A percentile compares a stretch with the other conserved stretches of the same genome.
phyloP scores from a whole-genome alignment of 202 grass and related monocot genomes.

The Setaria viridis region DNA sequence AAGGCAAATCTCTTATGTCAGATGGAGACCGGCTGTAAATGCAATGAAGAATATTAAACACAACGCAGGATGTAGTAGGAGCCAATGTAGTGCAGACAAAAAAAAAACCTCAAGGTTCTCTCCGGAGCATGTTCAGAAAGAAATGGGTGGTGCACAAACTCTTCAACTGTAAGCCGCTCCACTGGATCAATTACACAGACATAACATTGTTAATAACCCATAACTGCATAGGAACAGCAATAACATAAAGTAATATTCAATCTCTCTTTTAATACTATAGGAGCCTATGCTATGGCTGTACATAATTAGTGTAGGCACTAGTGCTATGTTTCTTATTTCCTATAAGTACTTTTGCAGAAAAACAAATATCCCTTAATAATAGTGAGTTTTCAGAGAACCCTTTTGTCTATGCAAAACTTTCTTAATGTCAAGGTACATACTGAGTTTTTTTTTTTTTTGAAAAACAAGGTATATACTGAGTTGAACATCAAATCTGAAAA shows the following conservation, averaged over 20 bases:
- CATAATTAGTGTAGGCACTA: neutral
- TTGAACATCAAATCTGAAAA: conserved; percentile 20
- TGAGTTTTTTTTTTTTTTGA: neutral
- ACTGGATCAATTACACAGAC: conserved; percentile 66
- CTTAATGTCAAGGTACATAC: conserved; percentile 5
- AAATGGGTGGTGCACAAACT: conserved; percentile 95
- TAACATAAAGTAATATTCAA: neutral
- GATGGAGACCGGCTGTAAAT: conserved; percentile 58
- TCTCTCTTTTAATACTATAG: conserved; percentile 26
- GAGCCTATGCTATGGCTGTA: neutral
- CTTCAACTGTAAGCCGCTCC: conserved; percentile 94
- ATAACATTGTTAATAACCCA: conserved; percentile 20
- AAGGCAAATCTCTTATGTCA: conserved; percentile 50
- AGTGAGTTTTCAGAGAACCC: neutral
- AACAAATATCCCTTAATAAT: conserved; percentile 6
- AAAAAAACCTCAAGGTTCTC: conserved; percentile 60
- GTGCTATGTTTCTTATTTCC: conserved; percentile 13
- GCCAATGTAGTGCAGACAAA: conserved; percentile 35
- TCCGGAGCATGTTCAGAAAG: conserved; percentile 63
- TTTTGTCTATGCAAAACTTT: conserved; percentile 24
- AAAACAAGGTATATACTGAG: neutral
- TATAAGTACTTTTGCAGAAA: conserved; percentile 5
- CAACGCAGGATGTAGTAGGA: conserved; percentile 8
- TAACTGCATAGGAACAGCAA: conserved; percentile 18
- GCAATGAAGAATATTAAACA: conserved; percentile 47